Base-by-base conservation (phyloP, 192 early-diverging fungal genomes). In the Linnemannia zychae region DNA sequence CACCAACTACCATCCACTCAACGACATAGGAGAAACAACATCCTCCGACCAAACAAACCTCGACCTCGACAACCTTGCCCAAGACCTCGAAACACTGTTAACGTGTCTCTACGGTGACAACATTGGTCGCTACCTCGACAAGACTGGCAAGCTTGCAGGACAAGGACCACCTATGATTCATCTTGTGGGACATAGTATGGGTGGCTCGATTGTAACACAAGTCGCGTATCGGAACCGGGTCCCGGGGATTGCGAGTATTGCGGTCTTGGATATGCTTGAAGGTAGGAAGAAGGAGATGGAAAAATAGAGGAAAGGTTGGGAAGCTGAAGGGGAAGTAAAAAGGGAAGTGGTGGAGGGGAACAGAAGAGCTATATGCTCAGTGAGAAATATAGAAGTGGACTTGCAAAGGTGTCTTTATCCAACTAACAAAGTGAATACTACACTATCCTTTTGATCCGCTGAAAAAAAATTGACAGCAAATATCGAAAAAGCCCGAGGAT, bases 181-280 rank as follows among this genome's bases (percentile, higher is more conserved):
- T 33, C 44, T 83, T 38, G 49, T 83, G 0, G 81, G 81, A 33
- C 81, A 83, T 72, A 89, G 92, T 72, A 91, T 93, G 91, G 93
- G 93, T 22, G 93, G 93, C 4, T 89, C 92, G 0, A 84, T 92
- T 22, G 89, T 88, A 1, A 87, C 85, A 0, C 86, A 92, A 36
- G 87, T 77, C 11, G 92, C 89, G 1, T 76, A 71, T 33, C 72
- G 85, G 11, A 73, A 75, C 17, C 31, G 85, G 57, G 46, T 92
- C 0, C 52, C 67, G 7, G 78, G 71, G 7, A 72, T 93, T 0
- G 20, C 81, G 1, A 91, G 90, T 3, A 47, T 93, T n/a, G 86
- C 88, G 13, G 88, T 93, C 5, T 86, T 93, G 13, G 93, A 93
- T 67, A 90, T 92, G 40, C 89, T 88, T 68, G 90, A 92, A 78